Evolutionary conservation across 139 green algal genomes (phyloP).

Genomic region (Coelastrella sp.): DNA sequence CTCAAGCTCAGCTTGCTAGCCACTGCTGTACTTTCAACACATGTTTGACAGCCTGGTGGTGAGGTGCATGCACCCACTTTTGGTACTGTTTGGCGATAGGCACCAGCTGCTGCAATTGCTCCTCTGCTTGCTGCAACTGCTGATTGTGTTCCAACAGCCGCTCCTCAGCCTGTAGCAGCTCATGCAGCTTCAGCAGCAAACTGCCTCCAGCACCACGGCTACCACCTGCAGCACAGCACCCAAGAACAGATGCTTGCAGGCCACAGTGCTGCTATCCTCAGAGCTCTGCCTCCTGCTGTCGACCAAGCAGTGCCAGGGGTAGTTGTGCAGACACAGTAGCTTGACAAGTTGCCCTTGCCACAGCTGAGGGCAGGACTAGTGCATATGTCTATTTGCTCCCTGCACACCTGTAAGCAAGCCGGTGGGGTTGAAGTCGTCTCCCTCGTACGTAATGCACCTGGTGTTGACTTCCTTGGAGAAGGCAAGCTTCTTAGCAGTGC

Average conservation of each 20-base stretch:
- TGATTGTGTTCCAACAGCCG: slow-evolving; percentile 59
- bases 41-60: too few relatives aligned
- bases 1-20: too few relatives aligned
- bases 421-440: slow-evolving; percentile 96
- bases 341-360: too few relatives aligned
- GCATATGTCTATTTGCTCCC: neutral
- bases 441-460: slow-evolving; percentile 95
- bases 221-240: slow-evolving; percentile 45
- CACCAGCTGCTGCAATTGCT: slow-evolving; percentile 53
- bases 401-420: slow-evolving; percentile 55
- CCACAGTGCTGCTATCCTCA: neutral
- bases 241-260: neutral
- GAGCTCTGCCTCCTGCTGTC: too few relatives aligned
- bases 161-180: slow-evolving; percentile 72
- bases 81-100: slow-evolving; percentile 62
- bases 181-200: slow-evolving; percentile 78
- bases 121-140: slow-evolving; percentile 53
- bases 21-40: too few relatives aligned
- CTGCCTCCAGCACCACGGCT: slow-evolving; percentile 68
- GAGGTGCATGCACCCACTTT: too few relatives aligned
- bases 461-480: slow-evolving; percentile 89
- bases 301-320: too few relatives aligned
- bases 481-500: slow-evolving; percentile 91
- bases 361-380: neutral
- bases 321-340: too few relatives aligned